Evolutionary conservation across 345 rosid genomes (phyloP).

Genomic region (Gossypium stocksii): DNA sequence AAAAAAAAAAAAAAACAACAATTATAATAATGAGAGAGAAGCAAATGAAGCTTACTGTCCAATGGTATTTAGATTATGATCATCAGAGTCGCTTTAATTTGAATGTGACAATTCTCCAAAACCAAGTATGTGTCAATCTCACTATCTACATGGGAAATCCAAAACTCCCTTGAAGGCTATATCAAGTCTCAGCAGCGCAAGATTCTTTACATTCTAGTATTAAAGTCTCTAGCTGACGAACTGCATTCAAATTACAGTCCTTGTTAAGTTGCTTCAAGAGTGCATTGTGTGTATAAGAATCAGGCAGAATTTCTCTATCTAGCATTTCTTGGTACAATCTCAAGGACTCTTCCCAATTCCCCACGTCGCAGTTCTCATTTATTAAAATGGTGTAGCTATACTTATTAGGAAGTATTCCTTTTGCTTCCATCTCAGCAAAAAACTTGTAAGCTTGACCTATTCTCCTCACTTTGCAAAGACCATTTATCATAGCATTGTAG

Average conservation of each 20-base stretch:
- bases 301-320: slow-evolving; percentile 53
- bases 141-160: background rate
- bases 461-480: slow-evolving; percentile 51
- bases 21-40: background rate
- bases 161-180: background rate
- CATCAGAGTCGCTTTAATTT: background rate
- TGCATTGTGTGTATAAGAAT: slow-evolving; percentile 47
- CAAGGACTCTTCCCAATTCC: slow-evolving; percentile 57
- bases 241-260: slow-evolving; percentile 42
- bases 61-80: slow-evolving; percentile 5
- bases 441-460: slow-evolving; percentile 44
- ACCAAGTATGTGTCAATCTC: slow-evolving; percentile 7
- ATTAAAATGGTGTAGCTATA: slow-evolving; percentile 74
- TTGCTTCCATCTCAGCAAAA: slow-evolving; percentile 54
- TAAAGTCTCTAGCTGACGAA: slow-evolving; percentile 44
- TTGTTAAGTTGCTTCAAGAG: slow-evolving; percentile 52
- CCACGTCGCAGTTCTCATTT: slow-evolving; percentile 41
- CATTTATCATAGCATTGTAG: slow-evolving; percentile 60
- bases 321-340: slow-evolving; percentile 69
- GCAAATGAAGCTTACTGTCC: slow-evolving; percentile 15
- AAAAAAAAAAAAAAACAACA: background rate
- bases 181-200: slow-evolving; percentile 21
- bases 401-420: slow-evolving; percentile 53
- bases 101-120: slow-evolving; percentile 12
- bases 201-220: slow-evolving; percentile 23